These are phyloP conservation scores for Trametes villosa DNA, from an alignment of 768 basidiomycete species.

Conservation along the genomic window DNA sequence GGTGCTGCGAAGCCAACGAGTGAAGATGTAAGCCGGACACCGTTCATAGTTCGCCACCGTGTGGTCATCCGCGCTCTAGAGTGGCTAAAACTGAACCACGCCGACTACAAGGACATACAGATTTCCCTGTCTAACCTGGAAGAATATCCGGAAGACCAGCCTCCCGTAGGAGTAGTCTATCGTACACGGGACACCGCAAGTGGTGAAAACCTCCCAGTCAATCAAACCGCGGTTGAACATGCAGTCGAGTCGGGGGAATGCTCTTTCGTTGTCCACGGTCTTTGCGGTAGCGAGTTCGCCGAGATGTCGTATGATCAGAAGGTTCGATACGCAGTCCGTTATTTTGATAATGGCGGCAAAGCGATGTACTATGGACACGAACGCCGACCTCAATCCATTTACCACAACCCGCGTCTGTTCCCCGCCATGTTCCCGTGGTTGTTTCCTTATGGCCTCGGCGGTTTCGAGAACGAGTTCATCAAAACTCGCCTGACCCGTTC, in stretches of 20 bases:
- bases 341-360: background rate
- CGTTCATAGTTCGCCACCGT: background rate
- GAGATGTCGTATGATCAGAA: background rate
- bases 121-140: background rate
- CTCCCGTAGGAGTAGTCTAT: background rate
- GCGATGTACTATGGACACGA: background rate
- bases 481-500: background rate
- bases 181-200: background rate
- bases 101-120: background rate
- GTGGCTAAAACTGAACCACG: background rate
- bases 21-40: slow-evolving; percentile 8
- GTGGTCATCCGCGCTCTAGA: background rate
- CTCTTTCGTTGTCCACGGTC: background rate
- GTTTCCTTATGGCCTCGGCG: slow-evolving; percentile 9
- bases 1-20: no score
- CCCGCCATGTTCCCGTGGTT: background rate
- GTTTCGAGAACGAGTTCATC: slow-evolving; percentile 30
- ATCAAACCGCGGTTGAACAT: background rate
- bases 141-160: background rate
- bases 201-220: background rate
- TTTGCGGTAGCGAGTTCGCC: background rate
- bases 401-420: background rate
- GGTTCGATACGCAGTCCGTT: background rate
- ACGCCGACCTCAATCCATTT: background rate
- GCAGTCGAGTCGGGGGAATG: background rate